Percentiles rank a stretch among this genome's conserved stretches.
phyloP scores from a whole-genome alignment of 331 rosid genomes.

The Malus hybrid region DNA sequence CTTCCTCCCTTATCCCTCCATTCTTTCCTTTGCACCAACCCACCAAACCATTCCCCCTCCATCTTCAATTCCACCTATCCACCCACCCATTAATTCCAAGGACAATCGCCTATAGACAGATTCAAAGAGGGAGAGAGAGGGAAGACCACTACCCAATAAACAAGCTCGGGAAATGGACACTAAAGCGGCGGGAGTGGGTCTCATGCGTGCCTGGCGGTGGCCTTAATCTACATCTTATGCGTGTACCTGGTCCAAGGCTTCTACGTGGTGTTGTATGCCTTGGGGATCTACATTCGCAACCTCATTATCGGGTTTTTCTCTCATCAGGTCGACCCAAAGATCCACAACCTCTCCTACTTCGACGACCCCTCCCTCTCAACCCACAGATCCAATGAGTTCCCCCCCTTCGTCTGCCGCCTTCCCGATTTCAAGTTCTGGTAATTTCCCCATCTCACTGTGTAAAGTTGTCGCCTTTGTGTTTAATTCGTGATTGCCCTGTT shows the following conservation, averaged over 20 bases:
- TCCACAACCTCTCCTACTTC: conserved; percentile 35
- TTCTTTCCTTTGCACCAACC: too few species aligned
- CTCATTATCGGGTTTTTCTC: conserved; percentile 78
- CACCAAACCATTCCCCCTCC: too few species aligned
- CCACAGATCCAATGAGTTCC: conserved; percentile 75
- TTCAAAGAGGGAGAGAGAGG: neutral
- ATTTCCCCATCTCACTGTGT: neutral
- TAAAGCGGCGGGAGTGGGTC: conserved; percentile 39
- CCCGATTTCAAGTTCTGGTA: conserved; percentile 93
- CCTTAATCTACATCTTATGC: conserved; percentile 49
- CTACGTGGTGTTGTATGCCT: conserved; percentile 77
- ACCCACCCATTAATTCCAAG: too few species aligned
- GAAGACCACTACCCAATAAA: neutral
- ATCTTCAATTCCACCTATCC: too few species aligned
- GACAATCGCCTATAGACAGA: neutral
- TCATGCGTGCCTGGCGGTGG: conserved; percentile 33
- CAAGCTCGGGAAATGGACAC: conserved; percentile 23
- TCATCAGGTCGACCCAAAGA: conserved; percentile 86
- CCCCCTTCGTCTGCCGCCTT: conserved; percentile 88
- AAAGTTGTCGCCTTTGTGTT: neutral
- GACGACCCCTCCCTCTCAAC: conserved; percentile 74
- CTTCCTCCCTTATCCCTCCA: too few species aligned
- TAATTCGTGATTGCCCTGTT: neutral
- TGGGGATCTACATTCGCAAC: conserved; percentile 82
- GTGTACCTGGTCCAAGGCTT: conserved; percentile 68